Evolutionary conservation across 2,329 filamentous ascomycete genomes (phyloP).

Genomic region (Sporothrix brasiliensis): DNA sequence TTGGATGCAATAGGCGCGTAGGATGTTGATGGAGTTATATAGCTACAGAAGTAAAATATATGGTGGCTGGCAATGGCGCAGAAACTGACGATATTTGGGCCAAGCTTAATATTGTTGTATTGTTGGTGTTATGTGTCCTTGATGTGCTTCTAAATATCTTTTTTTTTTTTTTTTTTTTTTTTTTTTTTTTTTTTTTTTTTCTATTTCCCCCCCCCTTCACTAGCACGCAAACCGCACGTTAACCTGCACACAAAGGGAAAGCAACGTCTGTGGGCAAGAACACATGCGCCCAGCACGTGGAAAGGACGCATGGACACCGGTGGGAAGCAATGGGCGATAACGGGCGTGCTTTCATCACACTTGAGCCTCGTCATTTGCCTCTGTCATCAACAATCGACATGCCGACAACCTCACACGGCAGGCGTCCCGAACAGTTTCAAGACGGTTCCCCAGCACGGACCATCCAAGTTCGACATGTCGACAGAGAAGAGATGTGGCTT

Average conservation of each 20-base stretch:
- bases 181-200: no score
- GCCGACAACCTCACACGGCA: slow-evolving; percentile 18
- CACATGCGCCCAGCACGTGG: slow-evolving; percentile 20
- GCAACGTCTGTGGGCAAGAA: slow-evolving; percentile 9
- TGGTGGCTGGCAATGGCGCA: slow-evolving; percentile 3
- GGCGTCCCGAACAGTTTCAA: neutral
- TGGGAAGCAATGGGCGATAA: neutral
- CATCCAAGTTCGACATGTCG: slow-evolving; percentile 6
- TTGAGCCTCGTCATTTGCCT: no score
- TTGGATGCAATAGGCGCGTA: neutral
- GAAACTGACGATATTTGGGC: neutral
- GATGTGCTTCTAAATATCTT: rapidly evolving
- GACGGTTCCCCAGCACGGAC: slow-evolving; percentile 1
- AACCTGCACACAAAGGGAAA: neutral
- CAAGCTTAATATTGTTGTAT: no score
- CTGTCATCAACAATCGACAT: slow-evolving; percentile 4
- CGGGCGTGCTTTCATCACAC: neutral
- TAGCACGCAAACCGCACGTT: neutral
- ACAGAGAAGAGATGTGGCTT: neutral
- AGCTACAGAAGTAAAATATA: no score
- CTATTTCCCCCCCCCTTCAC: neutral
- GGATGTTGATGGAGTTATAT: neutral
- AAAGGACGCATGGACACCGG: slow-evolving; percentile 16
- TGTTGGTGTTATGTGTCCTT: no score
- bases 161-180: neutral